Evolutionary conservation across 768 basidiomycete genomes (phyloP), one percentile per base, ranked within the genome.

Genomic region (Pisolithus tinctorius): DNA sequence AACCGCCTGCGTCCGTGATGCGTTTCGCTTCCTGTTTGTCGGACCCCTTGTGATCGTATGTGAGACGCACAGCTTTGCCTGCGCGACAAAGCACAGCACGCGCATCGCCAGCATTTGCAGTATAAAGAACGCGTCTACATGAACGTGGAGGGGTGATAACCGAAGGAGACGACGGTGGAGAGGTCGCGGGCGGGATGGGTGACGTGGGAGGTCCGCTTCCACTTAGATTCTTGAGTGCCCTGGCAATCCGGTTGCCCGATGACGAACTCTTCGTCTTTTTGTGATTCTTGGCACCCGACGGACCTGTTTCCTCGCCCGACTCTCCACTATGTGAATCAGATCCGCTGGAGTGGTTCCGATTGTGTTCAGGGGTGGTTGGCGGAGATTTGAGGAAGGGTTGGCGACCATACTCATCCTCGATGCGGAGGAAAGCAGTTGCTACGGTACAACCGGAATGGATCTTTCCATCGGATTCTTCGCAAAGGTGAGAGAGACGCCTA

Each of bases 21-120:
- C 96, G 82, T 71, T 96, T 97, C 17, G 94, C 94, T 70, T 99
- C 96, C 67, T 95, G 93, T 62, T 87, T 86, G 67, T 99, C 96
- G 5, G 88, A 86, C 29, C 96, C 96, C 67, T 99, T 99, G 75
- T 99, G 96, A 64, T 99, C 96, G 65, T 99, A 98, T 17, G 96
- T 97, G 63, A 99, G 71, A 42, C 96, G 79, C 4, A 98, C 84
- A 4, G 93, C 96, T 59, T 82, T 87, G 27, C 96, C 96, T 11
- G 77, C 81, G 42, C 96, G 85, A 63, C 89, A 94, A 16, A 99
- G 78, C 10, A 99, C 96, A 4, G 88, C 94, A 23, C 96, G 74
- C 6, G 96, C 96, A 63, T 99, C 96, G 8, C 96, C 96, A 1
- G 91, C 96, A 64, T 99, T 99, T 39, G 96, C 96, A 48, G 84